phyloP scores from a whole-genome alignment of 768 basidiomycete genomes.

The Macrolepiota fuliginosa region DNA sequence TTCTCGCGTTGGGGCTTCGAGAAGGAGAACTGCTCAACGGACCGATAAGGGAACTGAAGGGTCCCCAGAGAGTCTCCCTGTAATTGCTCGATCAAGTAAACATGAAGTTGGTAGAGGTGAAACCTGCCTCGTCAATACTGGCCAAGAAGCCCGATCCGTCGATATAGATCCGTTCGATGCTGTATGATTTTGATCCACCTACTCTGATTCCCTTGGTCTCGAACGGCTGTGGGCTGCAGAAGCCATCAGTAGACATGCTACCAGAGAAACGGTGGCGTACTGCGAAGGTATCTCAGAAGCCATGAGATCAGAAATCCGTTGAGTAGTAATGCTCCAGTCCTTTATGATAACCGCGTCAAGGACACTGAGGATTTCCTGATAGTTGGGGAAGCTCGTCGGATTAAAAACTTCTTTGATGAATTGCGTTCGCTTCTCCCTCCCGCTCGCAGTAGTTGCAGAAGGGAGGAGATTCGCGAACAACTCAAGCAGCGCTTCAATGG shows the following conservation, averaged over 20 bases:
- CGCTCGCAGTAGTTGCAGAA: conserved; percentile 27
- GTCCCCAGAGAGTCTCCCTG: conserved; percentile 53
- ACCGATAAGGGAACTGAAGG: conserved; percentile 41
- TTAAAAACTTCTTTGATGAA: conserved; percentile 56
- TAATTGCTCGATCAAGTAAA: conserved; percentile 4
- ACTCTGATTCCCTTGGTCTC: conserved; percentile 36
- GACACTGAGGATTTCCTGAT: conserved; percentile 33
- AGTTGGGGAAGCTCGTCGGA: conserved; percentile 32
- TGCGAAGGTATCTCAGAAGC: conserved; percentile 43
- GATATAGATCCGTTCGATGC: conserved; percentile 46
- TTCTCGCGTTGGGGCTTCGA: conserved; percentile 21
- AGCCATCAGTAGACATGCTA: background rate
- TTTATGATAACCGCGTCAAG: conserved; percentile 39
- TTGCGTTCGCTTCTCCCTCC: conserved; percentile 33
- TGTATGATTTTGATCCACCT: conserved; percentile 28
- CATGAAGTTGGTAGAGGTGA: background rate
- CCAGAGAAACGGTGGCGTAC: conserved; percentile 32
- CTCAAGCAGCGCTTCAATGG: conserved; percentile 54
- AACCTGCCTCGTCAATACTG: conserved; percentile 42
- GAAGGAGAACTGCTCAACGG: conserved; percentile 23
- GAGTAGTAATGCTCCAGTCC: conserved; percentile 54
- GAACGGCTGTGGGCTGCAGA: conserved; percentile 60
- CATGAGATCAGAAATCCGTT: conserved; percentile 45
- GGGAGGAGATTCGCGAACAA: conserved; percentile 58
- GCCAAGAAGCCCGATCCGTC: conserved; percentile 50